Percentiles rank a stretch among this genome's conserved stretches.
phyloP scores from a whole-genome alignment of 1,284 basidiomycete species.

The Leccinum griseonigrum region DNA sequence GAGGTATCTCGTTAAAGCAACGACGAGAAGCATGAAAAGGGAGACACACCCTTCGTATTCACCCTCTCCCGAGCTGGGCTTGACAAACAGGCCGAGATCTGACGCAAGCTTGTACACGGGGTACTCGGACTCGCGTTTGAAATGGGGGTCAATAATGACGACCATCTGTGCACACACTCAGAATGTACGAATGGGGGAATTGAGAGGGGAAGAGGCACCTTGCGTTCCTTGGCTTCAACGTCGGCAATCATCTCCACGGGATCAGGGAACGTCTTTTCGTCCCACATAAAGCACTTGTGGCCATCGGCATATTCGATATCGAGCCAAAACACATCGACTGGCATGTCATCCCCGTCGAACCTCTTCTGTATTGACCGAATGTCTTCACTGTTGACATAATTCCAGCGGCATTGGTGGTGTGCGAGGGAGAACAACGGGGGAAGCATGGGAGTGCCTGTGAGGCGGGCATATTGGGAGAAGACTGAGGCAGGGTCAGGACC shows the following conservation, averaged over 20 bases:
- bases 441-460: conserved; percentile 85
- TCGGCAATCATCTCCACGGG: conserved; percentile 92
- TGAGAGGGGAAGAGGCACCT: conserved; percentile 48
- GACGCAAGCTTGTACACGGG: conserved; percentile 86
- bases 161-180: conserved; percentile 70
- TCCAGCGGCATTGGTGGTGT: conserved; percentile 99
- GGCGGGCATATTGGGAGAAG: conserved; percentile 80
- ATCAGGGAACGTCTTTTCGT: conserved; percentile 88
- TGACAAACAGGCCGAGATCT: conserved; percentile 81
- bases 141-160: conserved; percentile 94
- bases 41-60: conserved; percentile 80
- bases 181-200: neutral
- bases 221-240: conserved; percentile 82
- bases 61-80: conserved; percentile 70
- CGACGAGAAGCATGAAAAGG: neutral
- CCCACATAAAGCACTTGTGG: conserved; percentile 98
- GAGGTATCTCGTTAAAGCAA: neutral
- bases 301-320: conserved; percentile 97
- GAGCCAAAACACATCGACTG: conserved; percentile 97
- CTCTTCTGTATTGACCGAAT: conserved; percentile 82
- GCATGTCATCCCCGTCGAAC: conserved; percentile 93
- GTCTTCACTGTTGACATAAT: conserved; percentile 92
- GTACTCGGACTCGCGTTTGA: conserved; percentile 82
- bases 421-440: conserved; percentile 92
- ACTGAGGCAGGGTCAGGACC: conserved; percentile 82